Conservation (phyloP, 1,284 basidiomycete species). For the Puccinia triticina region DNA sequence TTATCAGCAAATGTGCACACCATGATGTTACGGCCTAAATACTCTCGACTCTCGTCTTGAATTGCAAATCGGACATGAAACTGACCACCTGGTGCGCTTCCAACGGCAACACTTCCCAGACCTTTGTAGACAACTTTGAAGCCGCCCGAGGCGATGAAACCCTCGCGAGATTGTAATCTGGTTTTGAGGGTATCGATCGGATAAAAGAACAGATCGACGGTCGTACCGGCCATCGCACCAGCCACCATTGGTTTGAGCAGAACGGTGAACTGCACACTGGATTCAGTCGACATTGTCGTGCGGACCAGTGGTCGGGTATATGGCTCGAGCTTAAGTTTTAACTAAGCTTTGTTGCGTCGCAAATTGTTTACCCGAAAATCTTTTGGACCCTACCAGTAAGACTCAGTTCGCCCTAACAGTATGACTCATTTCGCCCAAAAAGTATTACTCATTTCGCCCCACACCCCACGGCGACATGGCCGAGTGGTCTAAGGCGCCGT, state of each 20-base stretch:
- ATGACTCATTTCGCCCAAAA: too few relatives aligned
- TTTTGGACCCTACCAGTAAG: too few relatives aligned
- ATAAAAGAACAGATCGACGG: slow-evolving; percentile 92
- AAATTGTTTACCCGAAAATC: too few relatives aligned
- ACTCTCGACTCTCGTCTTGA: not conserved
- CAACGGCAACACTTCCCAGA: slow-evolving; percentile 89
- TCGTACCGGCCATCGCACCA: slow-evolving; percentile 81
- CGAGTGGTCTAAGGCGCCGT: too few relatives aligned
- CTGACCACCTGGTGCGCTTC: slow-evolving; percentile 91
- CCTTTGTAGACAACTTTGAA: slow-evolving; percentile 92
- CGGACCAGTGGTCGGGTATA: too few relatives aligned
- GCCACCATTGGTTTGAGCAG: slow-evolving; percentile 24
- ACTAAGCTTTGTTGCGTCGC: too few relatives aligned
- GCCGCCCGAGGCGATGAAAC: slow-evolving; percentile 83
- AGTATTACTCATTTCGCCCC: too few relatives aligned
- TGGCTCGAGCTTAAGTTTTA: too few relatives aligned
- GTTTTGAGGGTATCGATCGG: slow-evolving; percentile 97
- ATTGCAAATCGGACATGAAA: slow-evolving; percentile 41
- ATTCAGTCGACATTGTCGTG: not conserved
- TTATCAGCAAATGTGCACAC: not conserved
- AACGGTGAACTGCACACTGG: not conserved
- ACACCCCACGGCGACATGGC: too few relatives aligned
- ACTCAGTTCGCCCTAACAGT: too few relatives aligned
- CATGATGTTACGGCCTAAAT: not conserved
- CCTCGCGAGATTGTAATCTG: slow-evolving; percentile 82